Percentiles rank a stretch among this genome's conserved stretches.
These are phyloP conservation scores for Ambrosia trifida DNA, from an alignment of 129 eudicot genomes.

Conservation along the genomic window DNA sequence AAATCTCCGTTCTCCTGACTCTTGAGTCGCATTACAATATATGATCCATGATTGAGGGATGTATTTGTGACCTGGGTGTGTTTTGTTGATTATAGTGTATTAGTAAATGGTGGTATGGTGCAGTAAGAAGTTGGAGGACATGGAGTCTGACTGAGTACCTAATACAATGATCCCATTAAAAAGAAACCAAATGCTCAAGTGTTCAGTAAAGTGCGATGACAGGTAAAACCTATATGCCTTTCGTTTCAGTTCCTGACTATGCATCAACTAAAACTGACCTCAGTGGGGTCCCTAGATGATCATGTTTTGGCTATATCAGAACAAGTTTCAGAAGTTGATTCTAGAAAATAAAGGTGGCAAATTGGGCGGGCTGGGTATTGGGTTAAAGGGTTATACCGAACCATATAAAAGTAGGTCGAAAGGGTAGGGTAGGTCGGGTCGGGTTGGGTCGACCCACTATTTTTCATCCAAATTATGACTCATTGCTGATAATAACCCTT, in stretches of 20 bases:
- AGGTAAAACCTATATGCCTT: slow-evolving; percentile 9
- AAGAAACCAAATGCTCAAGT: slow-evolving; percentile 4
- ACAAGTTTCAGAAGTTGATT: slow-evolving; percentile 6
- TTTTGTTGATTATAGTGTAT: not conserved
- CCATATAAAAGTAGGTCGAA: not conserved
- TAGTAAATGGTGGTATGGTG: not conserved
- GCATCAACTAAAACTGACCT: slow-evolving; percentile 22
- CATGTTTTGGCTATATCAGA: not conserved
- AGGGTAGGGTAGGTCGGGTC: not conserved
- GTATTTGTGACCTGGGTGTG: not conserved
- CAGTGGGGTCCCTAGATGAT: slow-evolving; percentile 17
- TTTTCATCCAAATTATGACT: not conserved
- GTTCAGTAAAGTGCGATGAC: not conserved
- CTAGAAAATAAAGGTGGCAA: slow-evolving; percentile 6
- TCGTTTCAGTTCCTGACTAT: slow-evolving; percentile 14
- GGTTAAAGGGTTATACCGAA: not conserved
- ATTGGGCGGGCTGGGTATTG: not conserved
- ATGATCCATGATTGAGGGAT: not conserved
- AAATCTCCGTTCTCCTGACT: not conserved
- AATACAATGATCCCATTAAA: slow-evolving; percentile 8
- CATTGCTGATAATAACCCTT: too few relatives aligned
- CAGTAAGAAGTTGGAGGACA: slow-evolving; percentile 3
- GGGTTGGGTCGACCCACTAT: not conserved
- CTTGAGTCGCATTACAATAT: not conserved
- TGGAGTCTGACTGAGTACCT: slow-evolving; percentile 21